Base-by-base conservation (phyloP, 2,329 filamentous ascomycete genomes). In the Alternaria gansuensis region DNA sequence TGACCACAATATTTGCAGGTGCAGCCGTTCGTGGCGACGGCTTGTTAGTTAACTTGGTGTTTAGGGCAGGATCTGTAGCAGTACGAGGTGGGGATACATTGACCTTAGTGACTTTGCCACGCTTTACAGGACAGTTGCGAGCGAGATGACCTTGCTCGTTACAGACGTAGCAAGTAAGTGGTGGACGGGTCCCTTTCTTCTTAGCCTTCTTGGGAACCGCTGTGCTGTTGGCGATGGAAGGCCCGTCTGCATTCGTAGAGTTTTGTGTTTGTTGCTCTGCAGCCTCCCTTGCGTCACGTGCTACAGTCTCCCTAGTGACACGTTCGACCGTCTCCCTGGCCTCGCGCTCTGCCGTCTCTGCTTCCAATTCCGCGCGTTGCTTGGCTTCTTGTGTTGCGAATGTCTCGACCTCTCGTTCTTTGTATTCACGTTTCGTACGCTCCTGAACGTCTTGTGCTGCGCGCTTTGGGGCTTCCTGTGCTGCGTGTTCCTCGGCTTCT, bases 1-100 rank as follows among this genome's bases (percentile, higher is more conserved):
- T 52, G 9, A 43, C 50, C 5, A 52, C 21, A 21, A 52, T 33
- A 28, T 43, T 43, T 31, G 26, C 50, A n/a, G 39, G 36, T 26
- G 14, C 21, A 24, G 17, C 4, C 9, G 6, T 21, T 28, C 23
- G 34, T 23, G 29, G 37, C 21, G 29, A 9, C 6, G 28, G 37
- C 21, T 43, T 52, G 10, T 11, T 52, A 14, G 21, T 43, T 24
- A n/a, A 37, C 7, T 52, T 5, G 14, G 36, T 34, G 17, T 11
- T 14, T 2, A 14, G 26, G 4, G 37, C 21, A 11, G 37, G 17
- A 17, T 43, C 13, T 3, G 21, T 29, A 9, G 37, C 3, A 8
- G 28, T n/a, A 6, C 6, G 17, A 31, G 3, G 9, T 23, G 9
- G 14, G 14, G 28, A 2, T 33, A 5, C 11, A 33, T 21, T 41